Evolutionary conservation across 2,329 filamentous ascomycete species (phyloP), one percentile per base, ranked within the genome.

Genomic region (Fusarium sp.): DNA sequence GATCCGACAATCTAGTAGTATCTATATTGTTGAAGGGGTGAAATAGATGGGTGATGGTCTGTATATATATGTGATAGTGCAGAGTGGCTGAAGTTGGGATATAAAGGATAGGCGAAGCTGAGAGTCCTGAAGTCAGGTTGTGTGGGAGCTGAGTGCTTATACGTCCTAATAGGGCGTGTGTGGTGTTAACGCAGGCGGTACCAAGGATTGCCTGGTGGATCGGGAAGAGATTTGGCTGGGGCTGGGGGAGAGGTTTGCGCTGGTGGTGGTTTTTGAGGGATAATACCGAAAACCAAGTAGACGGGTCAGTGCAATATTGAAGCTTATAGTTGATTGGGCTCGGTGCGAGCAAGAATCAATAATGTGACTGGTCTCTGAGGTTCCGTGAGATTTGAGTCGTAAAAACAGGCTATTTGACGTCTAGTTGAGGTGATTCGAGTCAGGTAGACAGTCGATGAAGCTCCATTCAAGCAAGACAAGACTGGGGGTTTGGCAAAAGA

Each of bases 161-260:
- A 58, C 65, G 54, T 67, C 66, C 50, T 62, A 47, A 37, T 50
- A 52, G 48, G 57, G 31, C 42, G 50, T 59, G 50, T 59, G 54
- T 64, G 49, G 60, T 60, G 49, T 70, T 53, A 56, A 68, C 62
- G 67, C 43, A 63, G 54, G 58, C 46, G 31, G 47, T 56, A 55
- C 58, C 60, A 53, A 63, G 40, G 46, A 69, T 66, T 49, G 62
- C 33, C 56, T 57, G 54, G 64, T 71, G 68, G 67, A 69, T 66
- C 68, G 51, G 46, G 52, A 53, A 61, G 50, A 56, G 58, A 56
- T 66, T 64, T 65, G 62, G 50, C 54, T 67, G 52, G 48, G 54
- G 47, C 54, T 50, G 52, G 65, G 61, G 64, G 57, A 41, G 36
- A 60, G 52, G 15, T 49, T 48, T 58, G 51, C 20, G 48, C 37